Evolutionary conservation across 2,329 filamentous ascomycete species (phyloP).

Genomic region (Helminthosporium solani): DNA sequence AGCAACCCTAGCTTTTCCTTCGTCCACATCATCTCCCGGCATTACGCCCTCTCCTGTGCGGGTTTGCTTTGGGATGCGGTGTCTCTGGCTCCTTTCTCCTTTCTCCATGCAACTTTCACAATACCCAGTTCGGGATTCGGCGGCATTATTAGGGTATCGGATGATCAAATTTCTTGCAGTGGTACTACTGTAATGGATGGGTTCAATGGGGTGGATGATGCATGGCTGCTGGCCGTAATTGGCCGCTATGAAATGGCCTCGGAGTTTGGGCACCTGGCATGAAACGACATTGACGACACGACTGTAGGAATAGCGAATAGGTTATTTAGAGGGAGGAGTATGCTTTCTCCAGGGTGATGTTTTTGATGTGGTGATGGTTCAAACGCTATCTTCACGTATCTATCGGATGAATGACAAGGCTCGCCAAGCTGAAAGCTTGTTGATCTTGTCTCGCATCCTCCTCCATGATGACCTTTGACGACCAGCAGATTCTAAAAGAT

Average conservation of each 20-base stretch:
- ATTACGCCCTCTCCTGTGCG: too few species aligned
- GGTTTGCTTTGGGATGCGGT: neutral
- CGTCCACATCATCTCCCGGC: too few species aligned
- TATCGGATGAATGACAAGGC: neutral
- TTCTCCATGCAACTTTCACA: neutral
- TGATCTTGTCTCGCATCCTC: constrained; percentile 8
- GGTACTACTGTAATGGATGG: neutral
- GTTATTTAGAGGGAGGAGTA: neutral
- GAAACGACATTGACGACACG: constrained; percentile 4
- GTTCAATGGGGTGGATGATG: neutral
- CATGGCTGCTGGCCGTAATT: neutral
- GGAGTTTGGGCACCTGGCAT: constrained; percentile 4
- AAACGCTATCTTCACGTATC: neutral
- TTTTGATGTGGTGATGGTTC: neutral
- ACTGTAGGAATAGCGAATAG: constrained; percentile 7
- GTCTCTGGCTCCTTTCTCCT: neutral
- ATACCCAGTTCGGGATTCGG: neutral
- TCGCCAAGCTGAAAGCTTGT: neutral
- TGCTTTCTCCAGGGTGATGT: neutral
- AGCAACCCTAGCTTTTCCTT: neutral
- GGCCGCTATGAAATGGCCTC: too few species aligned
- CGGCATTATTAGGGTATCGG: neutral
- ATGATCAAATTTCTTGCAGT: neutral
- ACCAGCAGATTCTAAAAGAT: constrained; percentile 40
- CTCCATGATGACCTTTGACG: constrained; percentile 27